Evolutionary conservation across 177 flowering plant genomes (phyloP).

Genomic region (Vitis hybrid): DNA sequence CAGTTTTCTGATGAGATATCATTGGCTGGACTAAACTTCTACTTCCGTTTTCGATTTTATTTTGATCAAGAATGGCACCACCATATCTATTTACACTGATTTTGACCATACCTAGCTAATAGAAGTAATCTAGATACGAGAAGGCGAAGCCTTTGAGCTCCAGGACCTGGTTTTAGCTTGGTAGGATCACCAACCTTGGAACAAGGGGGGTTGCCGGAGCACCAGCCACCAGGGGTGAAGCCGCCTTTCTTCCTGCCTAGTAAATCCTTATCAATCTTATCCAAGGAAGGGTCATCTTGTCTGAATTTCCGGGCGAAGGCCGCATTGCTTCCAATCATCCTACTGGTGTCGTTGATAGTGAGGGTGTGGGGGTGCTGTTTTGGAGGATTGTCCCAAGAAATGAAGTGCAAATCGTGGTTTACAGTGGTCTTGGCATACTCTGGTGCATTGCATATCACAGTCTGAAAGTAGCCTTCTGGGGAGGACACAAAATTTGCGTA

Average conservation of each 20-base stretch:
- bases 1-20: too few species aligned
- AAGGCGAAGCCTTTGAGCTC: slow-evolving; percentile 53
- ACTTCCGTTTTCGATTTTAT: too few species aligned
- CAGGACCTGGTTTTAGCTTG: slow-evolving; percentile 66
- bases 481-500: slow-evolving; percentile 87
- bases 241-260: slow-evolving; percentile 50
- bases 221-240: slow-evolving; percentile 91
- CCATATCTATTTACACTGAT: slow-evolving; percentile 49
- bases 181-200: slow-evolving; percentile 49
- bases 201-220: slow-evolving; percentile 63
- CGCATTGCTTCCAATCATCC: slow-evolving; percentile 66
- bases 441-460: slow-evolving; percentile 74
- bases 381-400: slow-evolving; percentile 89
- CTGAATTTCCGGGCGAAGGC: slow-evolving; percentile 88
- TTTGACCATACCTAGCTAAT: slow-evolving; percentile 23
- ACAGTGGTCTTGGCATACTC: slow-evolving; percentile 58
- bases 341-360: slow-evolving; percentile 46
- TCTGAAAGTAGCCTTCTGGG: slow-evolving; percentile 90
- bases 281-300: slow-evolving; percentile 52
- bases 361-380: slow-evolving; percentile 81
- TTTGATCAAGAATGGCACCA: slow-evolving; percentile 1
- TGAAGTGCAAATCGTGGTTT: slow-evolving; percentile 87
- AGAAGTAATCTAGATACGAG: slow-evolving; percentile 37
- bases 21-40: too few species aligned
- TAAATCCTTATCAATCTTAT: slow-evolving; percentile 62